Evolutionary conservation across 169 alveolate species (phyloP), one percentile per base, ranked within the genome.

Genomic region (Babesia divergens): DNA sequence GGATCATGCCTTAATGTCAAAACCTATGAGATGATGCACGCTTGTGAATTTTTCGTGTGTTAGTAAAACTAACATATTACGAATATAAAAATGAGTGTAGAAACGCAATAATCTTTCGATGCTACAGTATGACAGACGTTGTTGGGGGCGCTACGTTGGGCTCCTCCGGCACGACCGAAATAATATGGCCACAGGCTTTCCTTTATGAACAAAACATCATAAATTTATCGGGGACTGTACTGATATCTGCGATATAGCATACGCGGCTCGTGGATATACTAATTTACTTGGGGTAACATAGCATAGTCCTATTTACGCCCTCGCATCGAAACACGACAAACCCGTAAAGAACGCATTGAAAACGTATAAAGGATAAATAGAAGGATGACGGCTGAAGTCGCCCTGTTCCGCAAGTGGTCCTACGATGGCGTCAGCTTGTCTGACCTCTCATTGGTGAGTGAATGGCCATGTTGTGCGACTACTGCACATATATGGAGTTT

Each of bases 361-460:
- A 54, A 11, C 16, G 34, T 46, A 55, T 46, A 28, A 1, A 22
- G 24, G 32, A n/a, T 52, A 53, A 52, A 43, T 37, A 65, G 68
- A 69, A 79, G 74, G 43, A 74, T 86, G 86, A 59, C 94, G 53
- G 60, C 95, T 40, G 95, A 91, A 53, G 91, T 90, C 32, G 96
- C 94, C 65, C 92, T 97, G 66, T 97, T 96, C 88, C 98, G 98
- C 62, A 94, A 94, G 75, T 97, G 99, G 99, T 84, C 97, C 72
- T 97, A 96, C 93, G 97, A 94, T 75, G 97, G 94, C 55, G 97
- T 96, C 58, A 92, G 96, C 84, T 93, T 94, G 74, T 85, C 94
- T 54, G 99, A 97, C 90, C 84, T 94, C 59, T 95, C 99, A 53
- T 89, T 97, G 90, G 96, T 84, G 65, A 47, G 86, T 67, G 44